phyloP scores from a whole-genome alignment of 192 early-diverging fungal species.

The Linnemannia exigua region DNA sequence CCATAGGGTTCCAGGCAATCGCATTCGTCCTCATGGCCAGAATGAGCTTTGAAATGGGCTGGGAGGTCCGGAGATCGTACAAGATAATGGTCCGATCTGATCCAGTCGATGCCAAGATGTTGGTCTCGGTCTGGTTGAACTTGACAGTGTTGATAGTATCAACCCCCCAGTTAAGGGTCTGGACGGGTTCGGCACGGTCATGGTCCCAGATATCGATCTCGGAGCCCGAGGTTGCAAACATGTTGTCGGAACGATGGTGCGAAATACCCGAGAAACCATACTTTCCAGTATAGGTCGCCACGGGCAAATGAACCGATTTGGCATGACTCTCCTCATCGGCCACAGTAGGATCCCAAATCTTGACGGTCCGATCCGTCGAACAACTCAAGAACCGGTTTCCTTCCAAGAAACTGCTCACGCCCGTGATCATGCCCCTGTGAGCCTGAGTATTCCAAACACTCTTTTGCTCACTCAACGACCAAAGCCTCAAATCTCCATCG shows the following conservation, averaged over 20 bases:
- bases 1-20: constrained; percentile 99
- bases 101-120: constrained; percentile 92
- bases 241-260: constrained; percentile 87
- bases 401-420: constrained; percentile 79
- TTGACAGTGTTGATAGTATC: constrained; percentile 95
- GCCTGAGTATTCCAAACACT: constrained; percentile 82
- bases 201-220: constrained; percentile 97
- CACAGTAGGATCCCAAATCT: constrained; percentile 87
- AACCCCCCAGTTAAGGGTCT: constrained; percentile 90
- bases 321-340: constrained; percentile 19
- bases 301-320: constrained; percentile 45
- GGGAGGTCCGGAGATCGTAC: constrained; percentile 93
- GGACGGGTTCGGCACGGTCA: constrained; percentile 83
- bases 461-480: constrained; percentile 85
- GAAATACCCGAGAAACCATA: constrained; percentile 88
- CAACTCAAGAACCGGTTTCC: constrained; percentile 87
- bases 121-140: constrained; percentile 98
- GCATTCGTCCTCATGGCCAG: constrained; percentile 94
- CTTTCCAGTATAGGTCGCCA: constrained; percentile 85
- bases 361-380: constrained; percentile 94
- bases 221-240: constrained; percentile 93
- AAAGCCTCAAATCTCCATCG: constrained; percentile 95
- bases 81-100: constrained; percentile 95
- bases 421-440: constrained; percentile 91
- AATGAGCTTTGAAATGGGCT: constrained; percentile 88